A percentile compares a stretch with the other conserved stretches of the same genome.
Evolutionary conservation across 2,329 filamentous ascomycete species (phyloP).

Genomic region (Diatrype stigma): DNA sequence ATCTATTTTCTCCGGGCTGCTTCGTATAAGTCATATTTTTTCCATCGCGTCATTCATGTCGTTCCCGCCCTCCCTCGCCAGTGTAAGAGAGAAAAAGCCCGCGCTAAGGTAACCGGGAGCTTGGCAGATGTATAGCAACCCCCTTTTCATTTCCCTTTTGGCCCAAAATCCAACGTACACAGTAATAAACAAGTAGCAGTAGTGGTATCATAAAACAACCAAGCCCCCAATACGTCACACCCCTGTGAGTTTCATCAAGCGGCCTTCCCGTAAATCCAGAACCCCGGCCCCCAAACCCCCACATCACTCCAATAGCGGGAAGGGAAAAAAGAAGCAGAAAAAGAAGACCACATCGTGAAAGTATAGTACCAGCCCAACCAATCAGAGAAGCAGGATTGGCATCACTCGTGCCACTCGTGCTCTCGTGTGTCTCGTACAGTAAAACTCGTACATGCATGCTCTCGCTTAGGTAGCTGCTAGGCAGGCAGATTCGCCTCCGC

Average conservation of each 20-base stretch:
- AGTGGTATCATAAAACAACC: not conserved
- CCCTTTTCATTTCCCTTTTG: not conserved
- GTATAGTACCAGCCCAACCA: slow-evolving; percentile 5
- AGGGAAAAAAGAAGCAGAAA: not conserved
- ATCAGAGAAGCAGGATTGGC: slow-evolving; percentile 6
- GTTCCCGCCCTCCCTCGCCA: no score
- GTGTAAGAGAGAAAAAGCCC: not conserved
- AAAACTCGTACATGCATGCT: not conserved
- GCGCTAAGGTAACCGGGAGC: not conserved
- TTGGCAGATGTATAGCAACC: not conserved
- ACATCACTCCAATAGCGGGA: not conserved
- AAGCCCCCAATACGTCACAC: not conserved
- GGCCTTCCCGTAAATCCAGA: not conserved
- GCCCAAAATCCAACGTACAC: not conserved
- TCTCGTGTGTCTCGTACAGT: not conserved
- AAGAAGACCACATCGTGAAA: not conserved
- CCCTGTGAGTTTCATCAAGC: not conserved
- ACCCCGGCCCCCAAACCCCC: not conserved
- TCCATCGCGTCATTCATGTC: no score
- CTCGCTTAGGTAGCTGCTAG: not conserved
- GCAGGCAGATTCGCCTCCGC: no score
- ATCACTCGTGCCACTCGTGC: not conserved
- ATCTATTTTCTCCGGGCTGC: no score
- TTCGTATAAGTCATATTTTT: no score
- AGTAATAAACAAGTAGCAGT: not conserved